A percentile compares a stretch with the other conserved stretches of the same genome.
Evolutionary conservation across 345 rosid genomes (phyloP).

Genomic region (Linum usitatissimum): DNA sequence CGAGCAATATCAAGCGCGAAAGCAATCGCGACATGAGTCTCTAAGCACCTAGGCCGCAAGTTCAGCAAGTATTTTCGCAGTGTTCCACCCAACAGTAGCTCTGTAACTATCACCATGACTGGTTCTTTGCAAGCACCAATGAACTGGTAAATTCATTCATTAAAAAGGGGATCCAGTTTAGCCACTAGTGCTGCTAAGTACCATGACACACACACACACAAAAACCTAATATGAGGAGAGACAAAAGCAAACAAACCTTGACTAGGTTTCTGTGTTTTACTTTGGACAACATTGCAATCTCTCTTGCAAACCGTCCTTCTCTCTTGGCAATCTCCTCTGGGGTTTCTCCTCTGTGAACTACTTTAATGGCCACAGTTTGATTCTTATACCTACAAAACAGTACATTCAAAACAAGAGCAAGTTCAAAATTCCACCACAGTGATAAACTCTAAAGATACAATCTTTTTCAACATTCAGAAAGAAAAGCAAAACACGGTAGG

Average conservation of each 20-base stretch:
- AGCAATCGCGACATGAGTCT: slow-evolving; percentile 52
- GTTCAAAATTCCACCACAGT: slow-evolving; percentile 1
- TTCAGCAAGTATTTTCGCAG: slow-evolving; percentile 69
- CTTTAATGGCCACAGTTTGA: slow-evolving; percentile 81
- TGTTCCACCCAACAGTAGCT: slow-evolving; percentile 78
- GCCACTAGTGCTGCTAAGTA: background rate
- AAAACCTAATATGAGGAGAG: background rate
- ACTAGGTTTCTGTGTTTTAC: slow-evolving; percentile 89
- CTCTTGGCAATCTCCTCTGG: slow-evolving; percentile 76
- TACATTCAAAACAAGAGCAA: background rate
- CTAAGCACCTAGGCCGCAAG: slow-evolving; percentile 63
- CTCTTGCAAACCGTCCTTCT: slow-evolving; percentile 73
- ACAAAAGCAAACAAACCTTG: slow-evolving; percentile 40
- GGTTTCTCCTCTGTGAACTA: slow-evolving; percentile 63
- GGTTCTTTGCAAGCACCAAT: slow-evolving; percentile 98
- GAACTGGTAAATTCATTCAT: slow-evolving; percentile 38
- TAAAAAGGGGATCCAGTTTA: background rate
- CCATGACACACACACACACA: background rate
- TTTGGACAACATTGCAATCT: slow-evolving; percentile 78
- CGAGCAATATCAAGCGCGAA: slow-evolving; percentile 96
- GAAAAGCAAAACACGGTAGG: slow-evolving; percentile 1
- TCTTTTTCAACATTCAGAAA: background rate
- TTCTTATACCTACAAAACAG: slow-evolving; percentile 47
- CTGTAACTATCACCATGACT: slow-evolving; percentile 90
- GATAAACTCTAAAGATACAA: background rate